Percentiles rank a stretch among this genome's conserved stretches.
Conservation (phyloP, 176 grass and related monocot species). For the Avena sativa region DNA sequence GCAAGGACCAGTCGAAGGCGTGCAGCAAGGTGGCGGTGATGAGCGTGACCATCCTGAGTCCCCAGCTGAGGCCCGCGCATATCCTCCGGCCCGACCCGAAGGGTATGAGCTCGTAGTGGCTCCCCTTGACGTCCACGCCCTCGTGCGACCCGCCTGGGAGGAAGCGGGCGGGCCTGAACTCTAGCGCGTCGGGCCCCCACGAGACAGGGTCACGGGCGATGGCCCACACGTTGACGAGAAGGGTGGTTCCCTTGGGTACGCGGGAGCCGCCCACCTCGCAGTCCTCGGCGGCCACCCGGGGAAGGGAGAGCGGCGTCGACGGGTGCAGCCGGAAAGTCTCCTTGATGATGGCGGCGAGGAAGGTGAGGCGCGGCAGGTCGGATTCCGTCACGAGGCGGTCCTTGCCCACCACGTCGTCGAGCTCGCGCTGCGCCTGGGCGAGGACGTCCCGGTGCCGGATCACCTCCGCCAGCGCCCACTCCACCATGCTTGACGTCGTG, state of each 20-base stretch:
- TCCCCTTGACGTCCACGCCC: slow-evolving; percentile 52
- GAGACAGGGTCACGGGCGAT: slow-evolving; percentile 51
- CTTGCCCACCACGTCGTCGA: slow-evolving; percentile 46
- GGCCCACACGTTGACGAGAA: slow-evolving; percentile 74
- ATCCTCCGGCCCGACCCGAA: slow-evolving; percentile 65
- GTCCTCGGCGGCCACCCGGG: slow-evolving; percentile 46
- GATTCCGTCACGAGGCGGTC: slow-evolving; percentile 46
- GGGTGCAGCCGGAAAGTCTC: slow-evolving; percentile 72
- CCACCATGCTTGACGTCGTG: slow-evolving; percentile 65
- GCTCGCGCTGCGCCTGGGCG: slow-evolving; percentile 44
- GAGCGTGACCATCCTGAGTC: slow-evolving; percentile 66
- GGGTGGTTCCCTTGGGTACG: slow-evolving; percentile 46
- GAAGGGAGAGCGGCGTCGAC: slow-evolving; percentile 67
- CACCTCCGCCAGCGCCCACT: slow-evolving; percentile 71
- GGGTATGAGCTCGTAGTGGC: slow-evolving; percentile 58
- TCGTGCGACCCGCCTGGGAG: slow-evolving; percentile 40
- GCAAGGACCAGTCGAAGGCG: slow-evolving; percentile 50
- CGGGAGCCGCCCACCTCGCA: slow-evolving; percentile 58
- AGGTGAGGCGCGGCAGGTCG: slow-evolving; percentile 54
- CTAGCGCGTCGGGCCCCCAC: slow-evolving; percentile 49
- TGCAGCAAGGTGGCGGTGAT: slow-evolving; percentile 57
- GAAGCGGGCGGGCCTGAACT: slow-evolving; percentile 53
- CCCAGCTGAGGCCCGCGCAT: slow-evolving; percentile 60
- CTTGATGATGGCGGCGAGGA: slow-evolving; percentile 57
- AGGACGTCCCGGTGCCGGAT: slow-evolving; percentile 61